phyloP scores from a whole-genome alignment of 1,139 yeast species.

The Trichomonascaceae sp. region DNA sequence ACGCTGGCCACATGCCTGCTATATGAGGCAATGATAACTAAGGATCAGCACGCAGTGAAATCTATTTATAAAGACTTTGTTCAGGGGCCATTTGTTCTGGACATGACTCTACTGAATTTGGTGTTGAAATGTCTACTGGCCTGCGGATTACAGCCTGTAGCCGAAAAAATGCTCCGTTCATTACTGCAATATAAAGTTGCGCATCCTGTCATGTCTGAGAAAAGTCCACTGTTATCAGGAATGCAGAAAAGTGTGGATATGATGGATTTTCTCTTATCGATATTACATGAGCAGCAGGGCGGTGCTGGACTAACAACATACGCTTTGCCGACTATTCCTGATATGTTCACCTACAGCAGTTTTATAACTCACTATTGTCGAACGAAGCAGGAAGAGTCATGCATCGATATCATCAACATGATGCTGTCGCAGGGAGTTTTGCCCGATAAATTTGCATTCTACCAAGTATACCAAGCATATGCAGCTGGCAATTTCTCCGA shows the following conservation, averaged over 20 bases:
- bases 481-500: background rate
- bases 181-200: conserved; percentile 8
- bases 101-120: conserved; percentile 15
- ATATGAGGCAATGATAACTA: conserved; percentile 10
- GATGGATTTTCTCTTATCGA: conserved; percentile 7
- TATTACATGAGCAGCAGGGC: background rate
- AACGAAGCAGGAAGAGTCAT: conserved; percentile 1
- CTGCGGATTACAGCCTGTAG: conserved; percentile 13
- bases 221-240: conserved; percentile 1
- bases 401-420: background rate
- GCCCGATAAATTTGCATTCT: conserved; percentile 8
- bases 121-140: conserved; percentile 14
- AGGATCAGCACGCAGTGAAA: conserved; percentile 11
- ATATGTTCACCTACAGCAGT: conserved; percentile 7
- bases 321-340: conserved; percentile 11
- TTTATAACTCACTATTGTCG: conserved; percentile 9
- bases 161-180: conserved; percentile 11
- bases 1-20: conserved; percentile 14
- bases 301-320: background rate
- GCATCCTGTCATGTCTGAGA: background rate
- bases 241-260: conserved; percentile 7
- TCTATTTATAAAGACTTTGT: conserved; percentile 13
- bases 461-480: conserved; percentile 7
- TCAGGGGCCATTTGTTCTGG: conserved; percentile 12
- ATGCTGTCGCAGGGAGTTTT: conserved; percentile 8